Evolutionary conservation across 768 basidiomycete species (phyloP).

Genomic region (Tylopilus rubrobrunneus): DNA sequence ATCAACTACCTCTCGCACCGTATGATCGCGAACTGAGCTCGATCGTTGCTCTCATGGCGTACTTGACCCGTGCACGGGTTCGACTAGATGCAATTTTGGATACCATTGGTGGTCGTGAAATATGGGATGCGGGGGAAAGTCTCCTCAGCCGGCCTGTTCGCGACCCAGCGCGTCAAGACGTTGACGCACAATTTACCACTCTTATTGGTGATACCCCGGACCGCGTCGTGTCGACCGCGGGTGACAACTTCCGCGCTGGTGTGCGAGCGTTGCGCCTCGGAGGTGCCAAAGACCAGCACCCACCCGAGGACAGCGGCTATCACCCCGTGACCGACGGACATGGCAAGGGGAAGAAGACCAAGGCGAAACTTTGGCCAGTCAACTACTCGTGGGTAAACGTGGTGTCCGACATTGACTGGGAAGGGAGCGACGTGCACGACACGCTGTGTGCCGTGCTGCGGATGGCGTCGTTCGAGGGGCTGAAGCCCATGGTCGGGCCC

Average conservation of each 20-base stretch:
- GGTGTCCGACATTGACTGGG: constrained; percentile 79
- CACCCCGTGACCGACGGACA: background rate
- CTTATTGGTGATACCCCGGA: constrained; percentile 69
- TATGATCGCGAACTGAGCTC: constrained; percentile 28
- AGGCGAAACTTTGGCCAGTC: too few species aligned
- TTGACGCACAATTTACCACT: constrained; percentile 66
- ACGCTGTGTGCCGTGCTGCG: constrained; percentile 39
- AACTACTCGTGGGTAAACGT: constrained; percentile 82
- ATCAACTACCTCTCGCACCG: constrained; percentile 25
- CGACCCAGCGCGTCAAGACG: constrained; percentile 27
- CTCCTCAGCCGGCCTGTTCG: constrained; percentile 43
- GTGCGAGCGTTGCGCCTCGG: constrained; percentile 52
- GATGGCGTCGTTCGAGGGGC: constrained; percentile 33
- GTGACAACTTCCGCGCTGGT: constrained; percentile 71
- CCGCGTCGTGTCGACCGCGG: constrained; percentile 61
- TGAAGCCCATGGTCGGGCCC: constrained; percentile 26
- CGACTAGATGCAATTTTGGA: constrained; percentile 80
- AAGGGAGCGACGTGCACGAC: constrained; percentile 69
- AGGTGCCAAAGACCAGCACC: constrained; percentile 25
- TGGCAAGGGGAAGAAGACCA: too few species aligned
- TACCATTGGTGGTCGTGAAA: constrained; percentile 72
- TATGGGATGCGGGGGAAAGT: constrained; percentile 71
- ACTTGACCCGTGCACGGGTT: constrained; percentile 26
- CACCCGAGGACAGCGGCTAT: constrained; percentile 25
- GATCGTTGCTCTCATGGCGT: constrained; percentile 23